Evolutionary conservation across 768 basidiomycete genomes (phyloP).

Genomic region (Phanerochaete sordida): DNA sequence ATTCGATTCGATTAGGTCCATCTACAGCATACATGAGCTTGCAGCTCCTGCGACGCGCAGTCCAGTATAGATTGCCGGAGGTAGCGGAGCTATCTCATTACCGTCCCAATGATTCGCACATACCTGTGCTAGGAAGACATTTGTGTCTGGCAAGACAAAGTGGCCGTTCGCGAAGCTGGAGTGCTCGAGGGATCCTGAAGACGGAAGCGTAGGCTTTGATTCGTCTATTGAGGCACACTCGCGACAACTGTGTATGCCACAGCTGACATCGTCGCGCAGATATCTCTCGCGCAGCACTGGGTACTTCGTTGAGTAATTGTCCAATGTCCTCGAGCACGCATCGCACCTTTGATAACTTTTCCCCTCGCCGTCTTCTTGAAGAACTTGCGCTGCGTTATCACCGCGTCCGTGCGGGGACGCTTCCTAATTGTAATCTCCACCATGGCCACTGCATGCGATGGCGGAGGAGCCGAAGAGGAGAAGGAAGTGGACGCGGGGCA

Average conservation of each 20-base stretch:
- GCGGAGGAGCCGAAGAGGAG: neutral
- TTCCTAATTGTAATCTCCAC: slow-evolving; percentile 70
- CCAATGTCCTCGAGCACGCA: neutral
- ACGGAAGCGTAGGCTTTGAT: slow-evolving; percentile 49
- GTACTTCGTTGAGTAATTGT: neutral
- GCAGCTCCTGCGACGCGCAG: neutral
- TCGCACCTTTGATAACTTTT: slow-evolving; percentile 87
- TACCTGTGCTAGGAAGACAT: slow-evolving; percentile 87
- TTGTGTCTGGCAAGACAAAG: slow-evolving; percentile 90
- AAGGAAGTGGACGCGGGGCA: neutral
- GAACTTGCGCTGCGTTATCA: slow-evolving; percentile 83
- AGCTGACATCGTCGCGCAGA: slow-evolving; percentile 86
- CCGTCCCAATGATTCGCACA: neutral
- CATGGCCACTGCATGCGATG: slow-evolving; percentile 26
- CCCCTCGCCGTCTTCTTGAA: slow-evolving; percentile 95
- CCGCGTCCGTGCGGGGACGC: slow-evolving; percentile 65
- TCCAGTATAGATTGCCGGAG: too few relatives aligned
- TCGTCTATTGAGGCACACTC: slow-evolving; percentile 42
- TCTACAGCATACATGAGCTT: slow-evolving; percentile 43
- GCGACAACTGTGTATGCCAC: slow-evolving; percentile 73
- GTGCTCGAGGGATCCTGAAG: slow-evolving; percentile 56
- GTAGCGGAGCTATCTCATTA: too few relatives aligned
- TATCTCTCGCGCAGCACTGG: slow-evolving; percentile 88
- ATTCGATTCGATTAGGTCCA: slow-evolving; percentile 87
- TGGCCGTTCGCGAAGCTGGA: slow-evolving; percentile 61